Evolutionary conservation across 1,139 yeast species (phyloP).

Genomic region (Suhomyces yuchorum): DNA sequence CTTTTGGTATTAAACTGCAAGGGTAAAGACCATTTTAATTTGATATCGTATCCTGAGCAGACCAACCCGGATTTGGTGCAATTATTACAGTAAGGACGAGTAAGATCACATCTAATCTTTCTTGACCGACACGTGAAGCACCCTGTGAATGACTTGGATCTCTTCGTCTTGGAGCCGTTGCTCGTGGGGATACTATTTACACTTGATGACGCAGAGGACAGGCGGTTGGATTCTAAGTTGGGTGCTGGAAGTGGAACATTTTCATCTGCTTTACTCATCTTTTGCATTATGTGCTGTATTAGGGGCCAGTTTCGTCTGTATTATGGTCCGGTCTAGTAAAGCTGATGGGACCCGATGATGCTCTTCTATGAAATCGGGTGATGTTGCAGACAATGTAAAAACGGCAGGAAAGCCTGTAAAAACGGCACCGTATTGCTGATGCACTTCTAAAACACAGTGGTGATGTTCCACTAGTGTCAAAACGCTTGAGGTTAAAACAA

Average conservation of each 20-base stretch:
- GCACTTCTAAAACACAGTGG: background rate
- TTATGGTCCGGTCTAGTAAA: background rate
- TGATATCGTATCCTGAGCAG: conserved; percentile 84
- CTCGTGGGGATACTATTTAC: background rate
- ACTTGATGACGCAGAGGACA: background rate
- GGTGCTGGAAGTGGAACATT: background rate
- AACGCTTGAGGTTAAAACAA: background rate
- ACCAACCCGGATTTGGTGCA: conserved; percentile 51
- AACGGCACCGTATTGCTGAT: background rate
- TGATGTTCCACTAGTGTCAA: background rate
- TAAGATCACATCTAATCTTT: conserved; percentile 51
- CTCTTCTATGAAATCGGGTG: background rate
- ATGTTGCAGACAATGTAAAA: background rate
- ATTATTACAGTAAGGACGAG: conserved; percentile 45
- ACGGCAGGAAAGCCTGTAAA: background rate
- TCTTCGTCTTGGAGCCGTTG: conserved; percentile 15
- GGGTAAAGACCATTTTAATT: conserved; percentile 73
- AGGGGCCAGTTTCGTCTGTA: background rate
- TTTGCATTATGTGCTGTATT: background rate
- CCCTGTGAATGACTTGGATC: conserved; percentile 51
- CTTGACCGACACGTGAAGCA: conserved; percentile 55
- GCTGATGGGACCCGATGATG: background rate
- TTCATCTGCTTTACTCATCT: background rate
- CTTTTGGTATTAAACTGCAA: conserved; percentile 44
- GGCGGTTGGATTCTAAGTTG: background rate